Evolutionary conservation across 306 rosid species (phyloP).

Genomic region (Comarum palustre): DNA sequence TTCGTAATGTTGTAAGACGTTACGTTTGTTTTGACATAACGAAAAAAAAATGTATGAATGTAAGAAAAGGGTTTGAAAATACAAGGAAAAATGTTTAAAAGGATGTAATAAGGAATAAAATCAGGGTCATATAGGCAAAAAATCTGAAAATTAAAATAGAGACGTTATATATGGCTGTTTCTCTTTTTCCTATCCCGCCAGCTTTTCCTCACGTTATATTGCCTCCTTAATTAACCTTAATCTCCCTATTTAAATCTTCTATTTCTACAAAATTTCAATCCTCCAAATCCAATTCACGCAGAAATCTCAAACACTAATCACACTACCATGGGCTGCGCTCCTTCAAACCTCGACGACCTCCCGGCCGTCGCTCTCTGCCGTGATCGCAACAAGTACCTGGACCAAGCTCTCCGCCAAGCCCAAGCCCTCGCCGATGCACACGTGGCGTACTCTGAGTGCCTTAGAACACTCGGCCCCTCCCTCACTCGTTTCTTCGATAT

Average conservation of each 20-base stretch:
- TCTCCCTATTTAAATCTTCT: neutral
- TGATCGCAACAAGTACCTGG: conserved; percentile 70
- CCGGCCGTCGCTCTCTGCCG: conserved; percentile 84
- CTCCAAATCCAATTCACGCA: neutral
- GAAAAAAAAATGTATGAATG: too few species aligned
- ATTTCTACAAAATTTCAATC: neutral
- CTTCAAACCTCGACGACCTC: conserved; percentile 56
- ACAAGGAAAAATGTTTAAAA: neutral
- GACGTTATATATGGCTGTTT: conserved; percentile 40
- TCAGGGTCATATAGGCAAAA: conserved; percentile 9
- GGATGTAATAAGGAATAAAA: conserved; percentile 14
- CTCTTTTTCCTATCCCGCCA: conserved; percentile 3
- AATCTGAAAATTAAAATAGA: conserved; percentile 20
- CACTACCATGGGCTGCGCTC: conserved; percentile 63
- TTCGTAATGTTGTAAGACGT: too few species aligned
- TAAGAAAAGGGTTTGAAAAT: neutral
- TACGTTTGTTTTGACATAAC: too few species aligned
- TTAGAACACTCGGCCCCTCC: conserved; percentile 50
- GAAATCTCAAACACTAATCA: neutral
- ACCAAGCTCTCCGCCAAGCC: conserved; percentile 60
- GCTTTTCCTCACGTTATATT: neutral
- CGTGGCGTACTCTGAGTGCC: conserved; percentile 60
- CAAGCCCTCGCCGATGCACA: conserved; percentile 71
- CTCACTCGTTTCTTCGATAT: conserved; percentile 50
- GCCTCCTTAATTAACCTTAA: neutral